These are phyloP conservation scores for Melanomma pulvis-pyrius DNA, from an alignment of 495 filamentous ascomycete genomes.

Conservation along the genomic window DNA sequence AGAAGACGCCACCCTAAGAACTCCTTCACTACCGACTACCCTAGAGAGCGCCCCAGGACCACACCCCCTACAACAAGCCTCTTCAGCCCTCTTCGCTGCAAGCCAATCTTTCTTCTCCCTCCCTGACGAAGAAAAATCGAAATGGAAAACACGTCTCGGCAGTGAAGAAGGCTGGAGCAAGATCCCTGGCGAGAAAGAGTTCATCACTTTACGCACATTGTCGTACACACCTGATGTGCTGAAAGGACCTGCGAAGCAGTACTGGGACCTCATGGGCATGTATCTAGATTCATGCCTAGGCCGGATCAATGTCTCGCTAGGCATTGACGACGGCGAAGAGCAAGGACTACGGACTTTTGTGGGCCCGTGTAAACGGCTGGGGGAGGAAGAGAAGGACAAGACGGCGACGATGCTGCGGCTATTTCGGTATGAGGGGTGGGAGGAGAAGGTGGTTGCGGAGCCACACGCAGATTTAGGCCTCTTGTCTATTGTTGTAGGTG, in stretches of 20 bases:
- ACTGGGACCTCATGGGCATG: conserved; percentile 27
- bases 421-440: conserved; percentile 36
- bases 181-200: conserved; percentile 40
- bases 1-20: neutral
- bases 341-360: conserved; percentile 22
- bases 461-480: conserved; percentile 36
- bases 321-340: conserved; percentile 6
- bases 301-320: conserved; percentile 9
- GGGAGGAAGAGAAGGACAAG: conserved; percentile 15
- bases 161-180: conserved; percentile 37
- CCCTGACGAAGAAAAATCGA: conserved; percentile 23
- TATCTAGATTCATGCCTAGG: conserved; percentile 21
- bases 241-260: conserved; percentile 25
- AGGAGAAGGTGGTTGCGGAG: conserved; percentile 32
- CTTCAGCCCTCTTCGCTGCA: conserved; percentile 26
- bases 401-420: conserved; percentile 36
- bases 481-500: conserved; percentile 30
- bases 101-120: conserved; percentile 29
- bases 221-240: conserved; percentile 34
- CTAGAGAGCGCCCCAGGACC: neutral
- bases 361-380: conserved; percentile 21
- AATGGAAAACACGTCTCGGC: conserved; percentile 30
- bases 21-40: neutral
- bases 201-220: conserved; percentile 37
- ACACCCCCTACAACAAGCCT: conserved; percentile 30